Base-by-base conservation (phyloP, 148 eudicot species). In the Talinum fruticosum region DNA sequence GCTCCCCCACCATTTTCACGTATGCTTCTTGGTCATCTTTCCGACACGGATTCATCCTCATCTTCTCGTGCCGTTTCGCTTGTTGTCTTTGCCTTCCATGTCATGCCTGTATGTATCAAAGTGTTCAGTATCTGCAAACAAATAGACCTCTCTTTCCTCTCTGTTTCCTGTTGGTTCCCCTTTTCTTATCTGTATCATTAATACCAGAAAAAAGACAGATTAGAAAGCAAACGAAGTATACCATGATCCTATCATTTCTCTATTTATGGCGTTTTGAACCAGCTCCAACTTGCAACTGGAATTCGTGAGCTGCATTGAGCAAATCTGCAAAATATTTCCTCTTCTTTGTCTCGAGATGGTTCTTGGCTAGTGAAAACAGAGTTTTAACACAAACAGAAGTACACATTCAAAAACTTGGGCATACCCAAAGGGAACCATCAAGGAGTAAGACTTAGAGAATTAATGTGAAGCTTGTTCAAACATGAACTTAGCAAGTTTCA, bases 1-100 rank as follows among this genome's bases (percentile, higher is more conserved):
- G 93, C 87, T 96, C 99, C 85, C 91, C 93, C 72, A 96, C 99
- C 97, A 96, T 89, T 87, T 87, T 93, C 98, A 96, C 89, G 86
- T 96, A 96, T 44, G 97, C 94, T 85, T 90, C 95, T 75, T 93
- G 93, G 78, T 96, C 97, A 85, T 90, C 88, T 81, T 89, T 88
- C 83, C 88, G 90, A 68, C 93, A 80, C 81, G 97, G 95, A 83
- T 93, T 97, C 77, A 96, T 83, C 86, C 99, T 90, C 87, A 90
- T 54, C 79, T 91, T 96, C 84, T 96, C 99, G 80, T 79, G 86
- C 73, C 99, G 74, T 53, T 97, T 91, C 71, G 92, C 95, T 75
- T 97, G 89, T 84, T 96, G 97, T 85, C 97, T 88, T 81, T 93
- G 98, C 84, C 95, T 91, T 83, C 92, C 97, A 85, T 96, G 99